Base-by-base conservation (phyloP, 2,329 filamentous ascomycete genomes). In the Apiospora marii region DNA sequence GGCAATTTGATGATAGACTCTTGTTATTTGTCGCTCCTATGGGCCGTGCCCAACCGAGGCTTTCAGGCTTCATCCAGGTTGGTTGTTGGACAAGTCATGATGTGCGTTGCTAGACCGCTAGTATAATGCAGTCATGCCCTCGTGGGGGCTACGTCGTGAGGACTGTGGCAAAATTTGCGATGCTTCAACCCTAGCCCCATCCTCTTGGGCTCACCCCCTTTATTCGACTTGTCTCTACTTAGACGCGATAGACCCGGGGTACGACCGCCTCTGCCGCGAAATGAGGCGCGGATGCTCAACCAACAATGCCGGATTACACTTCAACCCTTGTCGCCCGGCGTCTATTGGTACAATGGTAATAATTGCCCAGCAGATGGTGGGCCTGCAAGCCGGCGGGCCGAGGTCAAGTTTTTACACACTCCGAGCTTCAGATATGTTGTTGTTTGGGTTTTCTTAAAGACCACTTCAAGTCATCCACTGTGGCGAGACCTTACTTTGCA, bases 221-320 rank as follows among this genome's bases (percentile, higher is more conserved):
- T 64, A n/a, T 64, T 41, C 58, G 34, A n/a, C 58, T 41, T 64
- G 58, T 41, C 34, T 64, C n/a, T 41, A 22, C 19, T n/a, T 64
- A 64, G 58, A 64, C 58, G 58, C 58, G 58, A 64, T 64, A 64
- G 58, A 64, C 34, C 58, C 58, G 58, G 58, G 58, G 34, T 64
- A 64, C 13, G 58, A 34, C 34, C 34, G n/a, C 19, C 58, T 64
- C 14, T 41, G 58, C 58, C 58, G 58, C 58, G 58, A 64, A 41
- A 64, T n/a, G 34, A 64, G 34, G 58, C 58, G 58, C 34, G 58
- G 58, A 41, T 64, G 34, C 8, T 41, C 16, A 64, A 64, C 58
- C 58, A 64, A 64, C 58, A 64, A n/a, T 7, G 16, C 30, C n/a
- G 34, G 5, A 14, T 7, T 64, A 37, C n/a, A 64, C 30, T 41